A percentile compares a stretch with the other conserved stretches of the same genome.
Evolutionary conservation across 2,329 filamentous ascomycete species (phyloP).

Genomic region (Emergomyces pasteurianus): DNA sequence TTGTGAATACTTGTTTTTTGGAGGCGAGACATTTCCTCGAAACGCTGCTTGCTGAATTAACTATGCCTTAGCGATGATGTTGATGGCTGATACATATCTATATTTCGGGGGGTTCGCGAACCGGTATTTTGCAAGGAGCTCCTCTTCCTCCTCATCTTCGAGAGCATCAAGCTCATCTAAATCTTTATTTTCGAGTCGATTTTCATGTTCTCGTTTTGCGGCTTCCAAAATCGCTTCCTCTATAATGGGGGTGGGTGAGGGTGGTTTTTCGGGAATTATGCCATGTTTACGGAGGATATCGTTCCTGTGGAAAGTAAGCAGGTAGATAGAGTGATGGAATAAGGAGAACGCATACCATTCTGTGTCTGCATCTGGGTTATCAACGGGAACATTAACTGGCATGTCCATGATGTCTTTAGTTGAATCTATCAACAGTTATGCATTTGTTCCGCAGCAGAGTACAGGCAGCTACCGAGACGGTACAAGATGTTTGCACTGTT

Average conservation of each 20-base stretch:
- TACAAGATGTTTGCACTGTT: constrained; percentile 10
- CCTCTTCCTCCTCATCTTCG: constrained; percentile 91
- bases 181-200: constrained; percentile 85
- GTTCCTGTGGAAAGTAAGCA: constrained; percentile 54
- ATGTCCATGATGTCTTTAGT: constrained; percentile 36
- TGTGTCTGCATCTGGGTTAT: constrained; percentile 92
- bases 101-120: constrained; percentile 15
- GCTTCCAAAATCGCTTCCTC: constrained; percentile 86
- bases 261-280: constrained; percentile 93
- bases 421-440: neutral
- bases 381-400: constrained; percentile 68
- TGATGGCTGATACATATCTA: neutral
- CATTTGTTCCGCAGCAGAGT: neutral
- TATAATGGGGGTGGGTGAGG: constrained; percentile 89
- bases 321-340: constrained; percentile 3
- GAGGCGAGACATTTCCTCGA: constrained; percentile 67
- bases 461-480: neutral
- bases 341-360: constrained; percentile 58
- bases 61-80: neutral
- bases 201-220: constrained; percentile 73
- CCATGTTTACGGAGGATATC: constrained; percentile 96
- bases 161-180: constrained; percentile 86
- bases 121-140: constrained; percentile 77
- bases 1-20: constrained; percentile 71
- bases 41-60: constrained; percentile 54